A percentile compares a stretch with the other conserved stretches of the same genome.
phyloP scores from a whole-genome alignment of 805 yeast genomes.

The Candida dajiaensis region DNA sequence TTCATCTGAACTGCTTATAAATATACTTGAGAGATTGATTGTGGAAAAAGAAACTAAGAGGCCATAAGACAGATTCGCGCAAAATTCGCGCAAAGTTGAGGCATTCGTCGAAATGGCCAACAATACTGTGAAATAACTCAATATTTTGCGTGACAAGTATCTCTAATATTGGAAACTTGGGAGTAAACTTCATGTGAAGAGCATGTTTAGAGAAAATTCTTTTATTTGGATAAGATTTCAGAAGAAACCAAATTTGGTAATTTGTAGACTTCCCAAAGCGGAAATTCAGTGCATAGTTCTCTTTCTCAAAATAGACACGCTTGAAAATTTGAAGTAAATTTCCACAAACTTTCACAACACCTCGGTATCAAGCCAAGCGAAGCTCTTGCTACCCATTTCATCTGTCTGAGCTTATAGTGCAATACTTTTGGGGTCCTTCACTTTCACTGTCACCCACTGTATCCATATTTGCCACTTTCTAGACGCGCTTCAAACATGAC shows the following conservation, averaged over 20 bases:
- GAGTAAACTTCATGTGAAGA: not conserved
- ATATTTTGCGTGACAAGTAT: not conserved
- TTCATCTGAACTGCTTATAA: not conserved
- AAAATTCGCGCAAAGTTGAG: not conserved
- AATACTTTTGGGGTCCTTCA: not conserved
- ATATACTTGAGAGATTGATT: not conserved
- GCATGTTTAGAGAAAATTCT: not conserved
- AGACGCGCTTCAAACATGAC: slow-evolving; percentile 1
- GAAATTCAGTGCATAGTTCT: slow-evolving; percentile 1
- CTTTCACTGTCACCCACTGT: no score
- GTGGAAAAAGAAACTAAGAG: not conserved
- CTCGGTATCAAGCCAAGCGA: no score
- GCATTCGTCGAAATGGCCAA: not conserved
- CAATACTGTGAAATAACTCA: not conserved
- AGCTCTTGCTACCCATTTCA: not conserved
- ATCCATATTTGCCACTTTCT: not conserved
- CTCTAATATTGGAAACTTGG: not conserved
- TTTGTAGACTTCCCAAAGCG: slow-evolving; percentile 13
- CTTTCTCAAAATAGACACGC: not conserved
- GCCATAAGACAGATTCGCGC: not conserved
- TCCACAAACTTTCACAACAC: not conserved
- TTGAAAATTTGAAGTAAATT: not conserved
- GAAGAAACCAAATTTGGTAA: slow-evolving; percentile 12
- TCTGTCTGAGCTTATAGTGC: not conserved
- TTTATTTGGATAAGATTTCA: not conserved